Percentiles rank a stretch among this genome's conserved stretches.
Evolutionary conservation across 331 rosid genomes (phyloP).

Genomic region (Spiraea crenata): DNA sequence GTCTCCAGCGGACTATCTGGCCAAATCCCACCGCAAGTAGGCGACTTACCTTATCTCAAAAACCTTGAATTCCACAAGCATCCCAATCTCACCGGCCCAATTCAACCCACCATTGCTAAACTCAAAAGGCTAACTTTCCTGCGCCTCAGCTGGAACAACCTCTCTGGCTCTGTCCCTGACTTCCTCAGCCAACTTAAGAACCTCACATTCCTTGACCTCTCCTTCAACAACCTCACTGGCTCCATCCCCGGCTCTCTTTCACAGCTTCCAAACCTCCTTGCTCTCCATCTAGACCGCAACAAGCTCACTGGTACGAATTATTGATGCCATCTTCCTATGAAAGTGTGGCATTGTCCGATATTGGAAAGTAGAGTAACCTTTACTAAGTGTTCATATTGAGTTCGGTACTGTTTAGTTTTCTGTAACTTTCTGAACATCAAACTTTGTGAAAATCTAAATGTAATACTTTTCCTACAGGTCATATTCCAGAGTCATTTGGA

Average conservation of each 20-base stretch:
- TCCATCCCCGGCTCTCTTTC: constrained; percentile 58
- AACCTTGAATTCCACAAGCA: constrained; percentile 48
- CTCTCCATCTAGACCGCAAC: constrained; percentile 46
- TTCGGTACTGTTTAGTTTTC: no score
- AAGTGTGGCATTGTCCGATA: no score
- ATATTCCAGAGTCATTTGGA: constrained; percentile 56
- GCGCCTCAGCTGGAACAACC: constrained; percentile 39
- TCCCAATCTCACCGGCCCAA: constrained; percentile 57
- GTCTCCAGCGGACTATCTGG: constrained; percentile 40
- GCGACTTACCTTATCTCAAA: constrained; percentile 53
- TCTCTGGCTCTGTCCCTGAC: constrained; percentile 58
- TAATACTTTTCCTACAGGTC: constrained; percentile 28
- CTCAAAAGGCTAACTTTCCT: constrained; percentile 44
- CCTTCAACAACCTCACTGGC: constrained; percentile 55
- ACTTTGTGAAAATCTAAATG: no score
- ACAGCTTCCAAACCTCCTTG: constrained; percentile 29
- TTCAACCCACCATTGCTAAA: constrained; percentile 60
- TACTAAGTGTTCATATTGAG: no score
- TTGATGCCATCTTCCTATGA: no score
- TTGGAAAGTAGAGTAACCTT: no score
- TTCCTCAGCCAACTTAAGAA: constrained; percentile 50
- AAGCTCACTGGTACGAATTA: constrained; percentile 32
- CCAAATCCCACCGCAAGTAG: constrained; percentile 52
- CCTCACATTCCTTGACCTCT: constrained; percentile 42
- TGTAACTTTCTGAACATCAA: no score